Conservation (phyloP, 306 rosid genomes). For the Heteromeles arbutifolia region DNA sequence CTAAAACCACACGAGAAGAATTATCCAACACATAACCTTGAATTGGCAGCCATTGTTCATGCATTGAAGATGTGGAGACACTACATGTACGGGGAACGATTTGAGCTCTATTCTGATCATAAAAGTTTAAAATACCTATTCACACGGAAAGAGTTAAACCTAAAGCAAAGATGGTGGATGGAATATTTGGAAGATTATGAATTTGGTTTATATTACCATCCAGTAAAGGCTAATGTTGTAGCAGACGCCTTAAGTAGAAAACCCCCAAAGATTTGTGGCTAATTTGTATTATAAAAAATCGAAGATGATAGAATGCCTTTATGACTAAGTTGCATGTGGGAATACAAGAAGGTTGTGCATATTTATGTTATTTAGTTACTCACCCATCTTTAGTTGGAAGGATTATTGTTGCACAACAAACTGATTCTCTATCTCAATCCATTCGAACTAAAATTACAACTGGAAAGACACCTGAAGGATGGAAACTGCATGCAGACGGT, state of each 20-base stretch:
- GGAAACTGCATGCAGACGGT: background rate
- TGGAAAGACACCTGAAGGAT: too few species aligned
- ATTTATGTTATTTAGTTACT: background rate
- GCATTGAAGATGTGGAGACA: too few species aligned
- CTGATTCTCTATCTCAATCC: background rate
- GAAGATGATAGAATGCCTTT: background rate
- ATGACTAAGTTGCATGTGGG: background rate
- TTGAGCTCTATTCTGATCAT: too few species aligned
- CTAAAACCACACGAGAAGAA: too few species aligned
- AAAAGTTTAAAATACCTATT: too few species aligned
- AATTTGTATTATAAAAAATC: background rate
- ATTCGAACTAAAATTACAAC: background rate
- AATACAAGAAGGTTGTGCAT: background rate
- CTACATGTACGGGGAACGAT: too few species aligned
- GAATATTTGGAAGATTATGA: background rate
- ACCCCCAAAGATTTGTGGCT: background rate
- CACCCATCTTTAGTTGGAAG: background rate
- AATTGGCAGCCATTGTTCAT: too few species aligned
- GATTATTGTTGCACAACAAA: background rate
- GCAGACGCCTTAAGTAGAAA: background rate
- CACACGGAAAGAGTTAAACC: too few species aligned
- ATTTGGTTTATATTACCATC: background rate
- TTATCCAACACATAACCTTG: too few species aligned
- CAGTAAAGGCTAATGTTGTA: background rate
- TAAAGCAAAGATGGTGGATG: too few species aligned